Base-by-base conservation (phyloP, 495 filamentous ascomycete species). In the Glutinoglossum americanum region DNA sequence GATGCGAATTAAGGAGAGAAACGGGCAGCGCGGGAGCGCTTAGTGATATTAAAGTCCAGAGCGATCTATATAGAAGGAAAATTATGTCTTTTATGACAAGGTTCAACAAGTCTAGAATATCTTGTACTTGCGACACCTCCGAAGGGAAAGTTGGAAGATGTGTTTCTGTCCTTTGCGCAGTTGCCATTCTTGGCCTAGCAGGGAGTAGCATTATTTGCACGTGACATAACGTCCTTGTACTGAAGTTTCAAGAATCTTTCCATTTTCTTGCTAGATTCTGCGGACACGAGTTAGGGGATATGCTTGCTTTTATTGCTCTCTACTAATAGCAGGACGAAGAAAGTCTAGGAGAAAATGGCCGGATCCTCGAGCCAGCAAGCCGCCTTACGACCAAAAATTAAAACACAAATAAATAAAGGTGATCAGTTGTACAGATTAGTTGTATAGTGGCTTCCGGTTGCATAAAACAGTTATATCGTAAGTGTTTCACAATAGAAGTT, bases 401-500 rank as follows among this genome's bases (percentile, higher is more conserved):
- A 11, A 53, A 11, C 19, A 30, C 49, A 32, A 25, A n/a, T n/a
- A 23, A 25, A 28, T 28, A 25, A 51, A 13, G 26, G 5, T 11
- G 49, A 53, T 53, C 49, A 53, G 19, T 53, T 53, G 26, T 53
- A 53, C 49, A 53, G 15, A 28, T 51, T 51, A 28, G 13, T 51
- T 10, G 26, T 9, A 51, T 6, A 15, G 47, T 13, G 23, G 47
- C 7, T 25, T n/a, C 15, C n/a, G 23, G 23, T 13, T 11, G 9
- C 9, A 56, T 1, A n/a, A 19, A 27, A 39, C 6, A n/a, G n/a
- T n/a, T n/a, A n/a, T n/a, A n/a, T n/a, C n/a, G n/a, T 41, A 10
- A 27, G 3, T 25, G 26, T n/a, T 58, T 53, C 82, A 99, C 67
- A 99, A 77, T 65, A 97, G 73, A 63, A 99, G 75, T 73, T 94